phyloP scores from a whole-genome alignment of 192 early-diverging fungal species.

The Rhizoclosmatium globosum region DNA sequence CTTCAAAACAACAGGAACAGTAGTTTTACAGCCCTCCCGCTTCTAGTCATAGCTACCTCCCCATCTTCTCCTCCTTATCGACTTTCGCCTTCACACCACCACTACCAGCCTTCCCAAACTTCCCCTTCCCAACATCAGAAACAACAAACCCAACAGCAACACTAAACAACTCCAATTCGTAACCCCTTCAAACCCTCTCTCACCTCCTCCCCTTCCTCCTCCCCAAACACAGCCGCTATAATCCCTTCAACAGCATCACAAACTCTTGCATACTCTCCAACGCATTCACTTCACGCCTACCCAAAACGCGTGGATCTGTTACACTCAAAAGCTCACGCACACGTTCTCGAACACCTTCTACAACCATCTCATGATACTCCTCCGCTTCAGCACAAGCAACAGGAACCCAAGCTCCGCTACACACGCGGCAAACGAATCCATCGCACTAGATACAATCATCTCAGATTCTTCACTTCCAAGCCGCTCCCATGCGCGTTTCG shows the following conservation, averaged over 20 bases:
- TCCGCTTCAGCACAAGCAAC: background rate
- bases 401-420: background rate
- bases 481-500: background rate
- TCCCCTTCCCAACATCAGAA: constrained; percentile 2
- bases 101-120: background rate
- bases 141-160: constrained; percentile 25
- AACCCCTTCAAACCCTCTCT: constrained; percentile 11
- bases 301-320: no score
- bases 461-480: background rate
- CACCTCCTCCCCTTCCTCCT: constrained; percentile 5
- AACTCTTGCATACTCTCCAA: no score
- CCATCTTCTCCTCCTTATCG: no score
- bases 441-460: background rate
- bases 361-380: background rate
- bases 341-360: constrained; percentile 2
- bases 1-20: no score
- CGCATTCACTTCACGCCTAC: no score
- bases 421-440: background rate
- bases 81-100: background rate
- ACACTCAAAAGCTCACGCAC: background rate
- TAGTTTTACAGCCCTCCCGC: background rate
- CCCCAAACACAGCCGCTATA: background rate
- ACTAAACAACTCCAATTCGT: background rate
- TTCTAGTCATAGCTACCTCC: no score
- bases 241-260: background rate